Percentiles rank a stretch among this genome's conserved stretches.
phyloP scores from a whole-genome alignment of 495 filamentous ascomycete species.

The Antarctomyces pellizariae region DNA sequence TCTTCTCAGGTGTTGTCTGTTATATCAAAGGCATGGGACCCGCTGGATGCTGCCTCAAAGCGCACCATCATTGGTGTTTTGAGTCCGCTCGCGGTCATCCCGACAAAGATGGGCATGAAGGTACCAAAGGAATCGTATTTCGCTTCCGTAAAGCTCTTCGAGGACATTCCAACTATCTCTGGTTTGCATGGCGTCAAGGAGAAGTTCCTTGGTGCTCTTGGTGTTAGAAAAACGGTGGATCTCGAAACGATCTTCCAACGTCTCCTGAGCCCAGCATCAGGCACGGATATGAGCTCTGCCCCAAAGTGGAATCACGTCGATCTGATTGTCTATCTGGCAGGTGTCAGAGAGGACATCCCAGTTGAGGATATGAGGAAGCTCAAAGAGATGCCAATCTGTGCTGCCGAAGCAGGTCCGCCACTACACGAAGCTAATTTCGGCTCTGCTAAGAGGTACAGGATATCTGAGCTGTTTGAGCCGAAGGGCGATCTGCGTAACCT shows the following conservation, averaged over 20 bases:
- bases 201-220: conserved; percentile 59
- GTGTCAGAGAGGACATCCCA: conserved; percentile 79
- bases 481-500: conserved; percentile 43
- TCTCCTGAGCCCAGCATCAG: conserved; percentile 30
- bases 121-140: conserved; percentile 79
- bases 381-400: conserved; percentile 52
- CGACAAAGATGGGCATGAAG: conserved; percentile 78
- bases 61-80: conserved; percentile 36
- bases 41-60: conserved; percentile 38
- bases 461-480: conserved; percentile 72
- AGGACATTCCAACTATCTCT: conserved; percentile 65
- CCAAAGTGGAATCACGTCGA: conserved; percentile 80
- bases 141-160: conserved; percentile 74
- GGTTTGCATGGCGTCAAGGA: conserved; percentile 64
- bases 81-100: conserved; percentile 49
- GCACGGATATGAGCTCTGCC: too few relatives aligned
- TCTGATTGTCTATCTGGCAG: conserved; percentile 78
- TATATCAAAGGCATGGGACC: conserved; percentile 75
- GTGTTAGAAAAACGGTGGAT: conserved; percentile 74
- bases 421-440: conserved; percentile 18
- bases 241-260: conserved; percentile 81
- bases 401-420: conserved; percentile 38
- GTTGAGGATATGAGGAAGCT: conserved; percentile 58
- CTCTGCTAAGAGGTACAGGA: conserved; percentile 33
- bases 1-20: conserved; percentile 55